Conservation (phyloP, 192 early-diverging fungal genomes). For the Gorgonomyces haynaldii region DNA sequence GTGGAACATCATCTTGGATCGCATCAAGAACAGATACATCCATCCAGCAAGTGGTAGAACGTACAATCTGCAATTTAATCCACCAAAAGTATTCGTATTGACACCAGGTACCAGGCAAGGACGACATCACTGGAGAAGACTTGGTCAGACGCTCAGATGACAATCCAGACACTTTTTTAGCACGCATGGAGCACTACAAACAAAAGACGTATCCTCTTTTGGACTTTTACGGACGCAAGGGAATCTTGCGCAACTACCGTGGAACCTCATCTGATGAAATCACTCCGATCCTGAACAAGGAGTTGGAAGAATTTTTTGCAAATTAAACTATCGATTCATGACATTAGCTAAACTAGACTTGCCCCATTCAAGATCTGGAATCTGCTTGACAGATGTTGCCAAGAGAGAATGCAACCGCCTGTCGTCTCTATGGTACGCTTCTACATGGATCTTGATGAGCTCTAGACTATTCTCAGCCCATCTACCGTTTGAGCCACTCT, state of each 20-base stretch:
- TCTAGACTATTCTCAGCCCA: neutral
- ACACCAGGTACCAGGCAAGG: conserved; percentile 55
- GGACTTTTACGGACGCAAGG: conserved; percentile 60
- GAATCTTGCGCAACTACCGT: conserved; percentile 53
- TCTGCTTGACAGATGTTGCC: too few relatives aligned
- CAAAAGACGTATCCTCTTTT: conserved; percentile 68
- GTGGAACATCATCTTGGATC: conserved; percentile 69
- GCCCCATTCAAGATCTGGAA: too few relatives aligned
- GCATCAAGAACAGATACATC: conserved; percentile 87
- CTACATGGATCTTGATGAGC: neutral
- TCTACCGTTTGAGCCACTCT: conserved; percentile 11
- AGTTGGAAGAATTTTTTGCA: conserved; percentile 8
- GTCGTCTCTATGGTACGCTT: too few relatives aligned
- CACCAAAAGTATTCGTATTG: too few relatives aligned
- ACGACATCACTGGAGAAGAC: conserved; percentile 92
- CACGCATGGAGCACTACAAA: conserved; percentile 67
- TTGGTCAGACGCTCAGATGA: conserved; percentile 43
- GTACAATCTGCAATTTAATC: conserved; percentile 90
- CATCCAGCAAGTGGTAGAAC: conserved; percentile 76
- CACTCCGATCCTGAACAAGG: conserved; percentile 66
- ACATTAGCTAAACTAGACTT: too few relatives aligned
- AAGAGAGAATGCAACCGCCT: too few relatives aligned
- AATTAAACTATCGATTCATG: neutral
- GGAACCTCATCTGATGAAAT: conserved; percentile 87
- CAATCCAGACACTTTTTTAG: conserved; percentile 35